Percentiles rank a stretch among this genome's conserved stretches.
These are phyloP conservation scores for Discostella stelligera DNA, from an alignment of 352 stramenopile species.

Conservation along the genomic window DNA sequence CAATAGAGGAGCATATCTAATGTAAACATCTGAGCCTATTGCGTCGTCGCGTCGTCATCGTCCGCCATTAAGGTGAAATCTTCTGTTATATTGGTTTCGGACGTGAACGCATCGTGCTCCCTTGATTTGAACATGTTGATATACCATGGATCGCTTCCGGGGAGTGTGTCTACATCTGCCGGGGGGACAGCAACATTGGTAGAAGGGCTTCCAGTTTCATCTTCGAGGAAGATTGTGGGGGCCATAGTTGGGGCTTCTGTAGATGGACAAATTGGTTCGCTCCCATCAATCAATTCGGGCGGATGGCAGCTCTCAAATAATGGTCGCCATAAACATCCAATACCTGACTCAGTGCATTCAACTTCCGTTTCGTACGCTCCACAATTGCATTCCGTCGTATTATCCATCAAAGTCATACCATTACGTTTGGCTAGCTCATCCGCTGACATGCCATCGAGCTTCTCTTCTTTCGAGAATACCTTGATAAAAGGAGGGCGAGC, in stretches of 20 bases:
- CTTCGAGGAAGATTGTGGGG: constrained; percentile 45
- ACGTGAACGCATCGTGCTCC: constrained; percentile 41
- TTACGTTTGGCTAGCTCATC: constrained; percentile 52
- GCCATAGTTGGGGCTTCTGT: constrained; percentile 56
- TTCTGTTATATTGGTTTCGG: constrained; percentile 38
- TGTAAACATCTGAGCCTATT: constrained; percentile 16
- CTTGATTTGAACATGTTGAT: constrained; percentile 53
- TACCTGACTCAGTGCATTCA: constrained; percentile 46
- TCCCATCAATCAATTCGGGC: constrained; percentile 60
- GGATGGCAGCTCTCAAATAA: constrained; percentile 64
- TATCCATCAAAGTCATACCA: constrained; percentile 47
- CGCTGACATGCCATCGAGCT: constrained; percentile 61
- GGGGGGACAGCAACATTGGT: background rate
- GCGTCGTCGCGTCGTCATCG: constrained; percentile 37
- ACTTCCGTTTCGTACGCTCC: constrained; percentile 50
- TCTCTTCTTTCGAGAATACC: constrained; percentile 62
- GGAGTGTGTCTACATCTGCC: background rate
- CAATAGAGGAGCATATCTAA: too few species aligned
- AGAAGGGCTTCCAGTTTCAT: constrained; percentile 37
- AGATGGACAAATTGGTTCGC: constrained; percentile 51
- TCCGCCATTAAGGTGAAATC: constrained; percentile 15
- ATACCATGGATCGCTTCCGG: constrained; percentile 54
- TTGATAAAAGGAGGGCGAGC: constrained; percentile 59
- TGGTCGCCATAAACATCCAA: constrained; percentile 57
- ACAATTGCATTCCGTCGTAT: constrained; percentile 63